Base-by-base conservation (phyloP, 768 basidiomycete genomes). In the Russula olivacea region DNA sequence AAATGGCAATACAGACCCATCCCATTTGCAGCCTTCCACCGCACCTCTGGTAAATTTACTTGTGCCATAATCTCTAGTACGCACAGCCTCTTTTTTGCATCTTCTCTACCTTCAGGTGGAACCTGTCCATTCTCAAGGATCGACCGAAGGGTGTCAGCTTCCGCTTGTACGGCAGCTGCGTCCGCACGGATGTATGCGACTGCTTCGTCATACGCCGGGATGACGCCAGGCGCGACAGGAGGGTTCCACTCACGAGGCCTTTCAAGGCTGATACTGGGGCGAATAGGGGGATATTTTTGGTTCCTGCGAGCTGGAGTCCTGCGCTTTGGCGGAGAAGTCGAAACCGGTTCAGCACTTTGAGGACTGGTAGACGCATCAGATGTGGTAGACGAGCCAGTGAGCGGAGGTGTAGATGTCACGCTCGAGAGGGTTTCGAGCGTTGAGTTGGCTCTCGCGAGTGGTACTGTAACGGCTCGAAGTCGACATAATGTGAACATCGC, bases 181-280 rank as follows among this genome's bases (percentile, higher is more conserved):
- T 97, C 91, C 17, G 73, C 70, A 34, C 78, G 76, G 61, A 98
- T 82, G 67, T 86, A 78, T 63, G 82, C 78, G 49, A 98, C 75
- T 1, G 95, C 93, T 59, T 88, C 81, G 75, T 98, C 96, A 69
- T 93, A 97, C 4, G 85, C 88, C 2, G 88, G 88, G 30, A 91
- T 73, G 9, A 85, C 80, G 7, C 87, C 87, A 23, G 73, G 72
- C 14, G 77, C 79, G 5, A 91, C 72, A 4, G 89, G 86, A 17
- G 81, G 69, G 53, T 82, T 83, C 87, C 87, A 91, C 73, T 81
- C 72, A 25, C 83, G 77, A 2, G 85, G 86, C 1, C 74, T 74
- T 48, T 76, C 74, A 10, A 79, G 70, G 25, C 80, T 81, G 54
- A 87, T 86, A 15, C 72, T 64, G 4, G 87, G 81, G 21, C 88